A percentile compares a stretch with the other conserved stretches of the same genome.
Evolutionary conservation across 306 rosid species (phyloP).

Genomic region (Hippophae gyantsensis): DNA sequence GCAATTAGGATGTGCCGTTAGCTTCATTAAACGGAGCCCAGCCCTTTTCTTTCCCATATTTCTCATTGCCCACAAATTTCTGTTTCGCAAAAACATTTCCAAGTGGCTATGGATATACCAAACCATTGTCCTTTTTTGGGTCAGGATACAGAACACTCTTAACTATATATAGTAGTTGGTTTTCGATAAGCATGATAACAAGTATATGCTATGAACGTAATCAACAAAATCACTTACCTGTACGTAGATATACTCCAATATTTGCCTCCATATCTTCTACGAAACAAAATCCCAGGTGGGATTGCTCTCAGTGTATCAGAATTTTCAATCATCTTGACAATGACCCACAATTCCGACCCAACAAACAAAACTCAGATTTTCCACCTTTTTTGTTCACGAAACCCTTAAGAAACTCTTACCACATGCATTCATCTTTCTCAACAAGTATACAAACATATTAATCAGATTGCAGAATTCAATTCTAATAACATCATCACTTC

Average conservation of each 20-base stretch:
- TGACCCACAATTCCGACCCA: background rate
- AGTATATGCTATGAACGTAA: conserved; percentile 62
- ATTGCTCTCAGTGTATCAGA: conserved; percentile 23
- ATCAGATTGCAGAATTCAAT: too few species aligned
- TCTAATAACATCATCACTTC: too few species aligned
- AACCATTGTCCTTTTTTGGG: conserved; percentile 4
- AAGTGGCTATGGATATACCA: conserved; percentile 25
- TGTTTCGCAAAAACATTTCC: conserved; percentile 23
- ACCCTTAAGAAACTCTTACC: background rate
- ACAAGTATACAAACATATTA: background rate
- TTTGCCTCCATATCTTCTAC: conserved; percentile 32
- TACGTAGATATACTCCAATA: conserved; percentile 44
- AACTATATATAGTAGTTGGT: conserved; percentile 53
- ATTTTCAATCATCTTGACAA: conserved; percentile 15
- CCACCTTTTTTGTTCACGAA: background rate
- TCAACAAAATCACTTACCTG: conserved; percentile 43
- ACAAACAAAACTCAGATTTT: background rate
- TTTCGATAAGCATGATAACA: conserved; percentile 79
- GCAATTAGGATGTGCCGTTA: conserved; percentile 51
- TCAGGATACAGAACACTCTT: conserved; percentile 59
- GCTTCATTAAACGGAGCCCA: conserved; percentile 63
- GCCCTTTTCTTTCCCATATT: conserved; percentile 16
- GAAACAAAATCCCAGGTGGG: conserved; percentile 53
- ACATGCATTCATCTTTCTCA: conserved; percentile 3
- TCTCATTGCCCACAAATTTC: background rate